Percentiles rank a stretch among this genome's conserved stretches.
phyloP scores from a whole-genome alignment of 179 eudicot species.

The Camellia oleifera region DNA sequence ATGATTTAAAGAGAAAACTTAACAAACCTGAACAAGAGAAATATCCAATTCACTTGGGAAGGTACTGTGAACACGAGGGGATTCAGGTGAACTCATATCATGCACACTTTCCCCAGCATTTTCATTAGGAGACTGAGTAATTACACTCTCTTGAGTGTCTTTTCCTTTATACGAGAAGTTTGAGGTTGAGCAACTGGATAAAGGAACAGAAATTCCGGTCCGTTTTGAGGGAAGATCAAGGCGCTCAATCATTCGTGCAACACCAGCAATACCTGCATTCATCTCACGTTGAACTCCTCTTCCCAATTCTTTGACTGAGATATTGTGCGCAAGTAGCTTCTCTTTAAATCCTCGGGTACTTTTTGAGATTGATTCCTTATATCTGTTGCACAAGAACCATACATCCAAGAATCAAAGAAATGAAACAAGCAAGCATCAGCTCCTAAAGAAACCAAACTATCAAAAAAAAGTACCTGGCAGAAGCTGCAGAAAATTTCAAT shows the following conservation, averaged over 20 bases:
- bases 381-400: slow-evolving; percentile 41
- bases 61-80: slow-evolving; percentile 27
- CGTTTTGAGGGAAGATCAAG: slow-evolving; percentile 58
- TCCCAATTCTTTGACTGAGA: slow-evolving; percentile 70
- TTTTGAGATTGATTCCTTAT: slow-evolving; percentile 74
- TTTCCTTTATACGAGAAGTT: slow-evolving; percentile 43
- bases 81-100: slow-evolving; percentile 22
- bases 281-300: slow-evolving; percentile 84
- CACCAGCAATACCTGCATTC: slow-evolving; percentile 80
- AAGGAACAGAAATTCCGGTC: slow-evolving; percentile 32
- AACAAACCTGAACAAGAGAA: slow-evolving; percentile 38
- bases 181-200: slow-evolving; percentile 30
- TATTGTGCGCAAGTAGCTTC: slow-evolving; percentile 61
- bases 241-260: slow-evolving; percentile 71
- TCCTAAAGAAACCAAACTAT: not conserved
- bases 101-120: slow-evolving; percentile 17
- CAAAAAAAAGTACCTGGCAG: slow-evolving; percentile 48
- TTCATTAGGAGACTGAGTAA: slow-evolving; percentile 23
- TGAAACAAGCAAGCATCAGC: not conserved
- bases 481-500: slow-evolving; percentile 65
- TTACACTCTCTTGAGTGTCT: slow-evolving; percentile 39
- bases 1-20: not conserved
- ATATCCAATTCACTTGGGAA: slow-evolving; percentile 26
- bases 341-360: slow-evolving; percentile 69
- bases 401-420: slow-evolving; percentile 13